phyloP scores from a whole-genome alignment of 176 grass and related monocot species.

The Eleusine indica region DNA sequence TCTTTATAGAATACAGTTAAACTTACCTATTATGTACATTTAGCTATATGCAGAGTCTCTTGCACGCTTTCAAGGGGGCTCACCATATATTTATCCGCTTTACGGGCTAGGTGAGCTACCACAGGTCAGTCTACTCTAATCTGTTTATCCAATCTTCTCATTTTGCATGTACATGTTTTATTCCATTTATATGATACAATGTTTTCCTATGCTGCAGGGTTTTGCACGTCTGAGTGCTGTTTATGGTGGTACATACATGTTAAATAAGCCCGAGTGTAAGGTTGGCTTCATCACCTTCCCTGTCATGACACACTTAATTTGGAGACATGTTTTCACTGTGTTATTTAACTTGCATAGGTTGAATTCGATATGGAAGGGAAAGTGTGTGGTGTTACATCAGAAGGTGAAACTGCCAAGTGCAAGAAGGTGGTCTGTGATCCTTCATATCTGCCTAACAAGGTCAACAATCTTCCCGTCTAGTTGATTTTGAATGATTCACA shows the following conservation, averaged over 20 bases:
- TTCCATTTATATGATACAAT: conserved; percentile 3
- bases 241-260: conserved; percentile 98
- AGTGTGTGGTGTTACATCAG: conserved; percentile 90
- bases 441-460: conserved; percentile 89
- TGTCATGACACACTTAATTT: conserved; percentile 18
- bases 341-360: conserved; percentile 52
- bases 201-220: conserved; percentile 52
- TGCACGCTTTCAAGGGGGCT: conserved; percentile 85
- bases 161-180: conserved; percentile 14
- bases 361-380: conserved; percentile 95
- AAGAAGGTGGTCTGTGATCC: conserved; percentile 96
- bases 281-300: conserved; percentile 45
- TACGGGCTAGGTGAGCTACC: conserved; percentile 89
- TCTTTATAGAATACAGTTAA: conserved; percentile 7
- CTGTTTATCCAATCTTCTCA: conserved; percentile 16
- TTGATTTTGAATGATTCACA: neutral
- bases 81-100: conserved; percentile 93
- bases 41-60: conserved; percentile 88
- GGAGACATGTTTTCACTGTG: conserved; percentile 20
- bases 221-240: conserved; percentile 97
- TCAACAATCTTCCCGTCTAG: conserved; percentile 43
- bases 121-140: conserved; percentile 63
- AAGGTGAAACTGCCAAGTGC: conserved; percentile 96
- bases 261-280: conserved; percentile 97
- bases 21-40: conserved; percentile 27